Conservation (phyloP, 2,329 filamentous ascomycete genomes). For the Elsinoe batatas region DNA sequence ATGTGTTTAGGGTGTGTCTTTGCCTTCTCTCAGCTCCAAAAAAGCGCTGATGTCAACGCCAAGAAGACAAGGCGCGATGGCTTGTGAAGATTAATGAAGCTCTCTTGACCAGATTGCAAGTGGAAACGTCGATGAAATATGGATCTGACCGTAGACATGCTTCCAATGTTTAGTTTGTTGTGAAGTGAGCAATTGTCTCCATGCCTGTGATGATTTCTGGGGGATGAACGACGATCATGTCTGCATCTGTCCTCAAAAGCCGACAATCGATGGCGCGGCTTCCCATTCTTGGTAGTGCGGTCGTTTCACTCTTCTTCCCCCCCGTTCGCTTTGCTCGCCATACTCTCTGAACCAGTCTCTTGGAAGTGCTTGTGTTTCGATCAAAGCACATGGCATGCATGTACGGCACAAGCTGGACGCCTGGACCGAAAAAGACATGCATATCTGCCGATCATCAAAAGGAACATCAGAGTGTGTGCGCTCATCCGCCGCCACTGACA, state of each 20-base stretch:
- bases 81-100: not conserved
- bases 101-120: not conserved
- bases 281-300: not conserved
- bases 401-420: not conserved
- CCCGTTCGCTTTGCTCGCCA: not conserved
- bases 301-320: not conserved
- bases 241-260: not conserved
- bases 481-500: constrained; percentile 2
- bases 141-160: too few relatives aligned
- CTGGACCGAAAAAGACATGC: not conserved
- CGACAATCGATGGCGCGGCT: not conserved
- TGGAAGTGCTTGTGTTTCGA: not conserved
- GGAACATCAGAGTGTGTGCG: not conserved
- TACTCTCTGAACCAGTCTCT: not conserved
- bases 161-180: not conserved
- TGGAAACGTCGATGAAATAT: too few relatives aligned
- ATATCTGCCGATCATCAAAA: not conserved
- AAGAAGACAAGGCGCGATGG: not conserved
- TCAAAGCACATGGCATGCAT: not conserved
- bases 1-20: not conserved
- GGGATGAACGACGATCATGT: not conserved
- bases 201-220: not conserved
- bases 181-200: too few relatives aligned
- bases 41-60: constrained; percentile 7
- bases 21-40: not conserved